Evolutionary conservation across 768 basidiomycete genomes (phyloP), one percentile per base, ranked within the genome.

Genomic region (Ephemerocybe angulata): DNA sequence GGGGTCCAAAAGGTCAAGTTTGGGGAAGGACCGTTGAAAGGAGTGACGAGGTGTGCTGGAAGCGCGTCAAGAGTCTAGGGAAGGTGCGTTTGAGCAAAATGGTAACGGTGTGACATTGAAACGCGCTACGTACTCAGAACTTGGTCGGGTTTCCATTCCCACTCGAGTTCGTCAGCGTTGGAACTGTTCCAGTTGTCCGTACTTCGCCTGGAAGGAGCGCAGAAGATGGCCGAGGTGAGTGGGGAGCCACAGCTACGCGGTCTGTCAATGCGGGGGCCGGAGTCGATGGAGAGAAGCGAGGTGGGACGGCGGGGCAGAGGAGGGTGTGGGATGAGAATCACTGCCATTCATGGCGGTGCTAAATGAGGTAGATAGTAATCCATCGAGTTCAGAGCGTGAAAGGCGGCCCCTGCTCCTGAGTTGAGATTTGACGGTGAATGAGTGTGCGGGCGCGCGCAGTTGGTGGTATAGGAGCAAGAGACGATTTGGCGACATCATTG

Each of bases 121-220:
- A 72, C 81, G 38, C 60, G 77, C 54, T 80, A 72, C 40, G 90
- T 78, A 13, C 91, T 70, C 56, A 82, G 73, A 54, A 84, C 72
- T 58, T 91, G 86, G 50, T 92, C 90, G 41, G 79, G 78, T 63
- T 79, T 86, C 90, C 89, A 92, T 51, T 88, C 86, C 55, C 72
- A 81, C 52, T 84, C 82, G 27, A 80, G 72, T 40, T 87, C 87
- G 58, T 85, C 83, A 6, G 76, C 74, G 57, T 83, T 90, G 21
- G 90, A 91, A 63, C 87, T 88, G 68, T 86, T 88, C 89, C 89
- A 90, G 67, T 88, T 90, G 68, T 90, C 87, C 1, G 85, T 84
- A 68, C 88, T 90, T 68, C 84, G 77, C 55, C 71, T 54, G 21
- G 75, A 66, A 1, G 77, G 62, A 3, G 76, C 65, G 54, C 84